phyloP scores from a whole-genome alignment of 1,139 yeast species.

The Sugiyamaella xylanicola region DNA sequence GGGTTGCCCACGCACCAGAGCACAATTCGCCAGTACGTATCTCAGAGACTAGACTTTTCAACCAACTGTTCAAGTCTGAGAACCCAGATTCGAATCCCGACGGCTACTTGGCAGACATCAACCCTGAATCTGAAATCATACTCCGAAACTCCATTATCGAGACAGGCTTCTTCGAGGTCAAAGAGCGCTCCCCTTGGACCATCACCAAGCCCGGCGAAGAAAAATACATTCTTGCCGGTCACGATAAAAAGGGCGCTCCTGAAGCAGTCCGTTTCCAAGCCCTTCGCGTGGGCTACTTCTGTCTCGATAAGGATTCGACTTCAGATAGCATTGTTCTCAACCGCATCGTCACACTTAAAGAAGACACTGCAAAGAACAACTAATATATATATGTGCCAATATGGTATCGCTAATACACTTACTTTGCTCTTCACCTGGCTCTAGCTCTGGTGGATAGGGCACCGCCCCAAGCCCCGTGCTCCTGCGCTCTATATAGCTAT shows the following conservation, averaged over 20 bases:
- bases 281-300: slow-evolving; percentile 93
- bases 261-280: slow-evolving; percentile 98
- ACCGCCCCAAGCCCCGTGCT: background rate
- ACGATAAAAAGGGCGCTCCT: slow-evolving; percentile 60
- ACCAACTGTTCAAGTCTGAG: slow-evolving; percentile 85
- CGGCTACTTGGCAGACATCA: slow-evolving; percentile 83
- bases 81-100: slow-evolving; percentile 88
- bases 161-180: slow-evolving; percentile 70
- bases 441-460: background rate
- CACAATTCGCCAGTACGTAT: slow-evolving; percentile 63
- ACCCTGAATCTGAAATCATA: slow-evolving; percentile 73
- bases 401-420: too few species aligned
- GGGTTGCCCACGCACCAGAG: slow-evolving; percentile 78
- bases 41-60: slow-evolving; percentile 81
- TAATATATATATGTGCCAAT: slow-evolving; percentile 5
- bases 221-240: slow-evolving; percentile 48
- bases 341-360: slow-evolving; percentile 89
- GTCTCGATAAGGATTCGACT: slow-evolving; percentile 78
- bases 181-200: slow-evolving; percentile 75
- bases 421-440: too few species aligned
- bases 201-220: slow-evolving; percentile 45
- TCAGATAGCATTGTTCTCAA: slow-evolving; percentile 68
- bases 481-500: too few species aligned
- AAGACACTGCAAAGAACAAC: slow-evolving; percentile 46
- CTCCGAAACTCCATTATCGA: slow-evolving; percentile 72